Conservation (phyloP, 163 green algal genomes). For the Chlorella variabilis region DNA sequence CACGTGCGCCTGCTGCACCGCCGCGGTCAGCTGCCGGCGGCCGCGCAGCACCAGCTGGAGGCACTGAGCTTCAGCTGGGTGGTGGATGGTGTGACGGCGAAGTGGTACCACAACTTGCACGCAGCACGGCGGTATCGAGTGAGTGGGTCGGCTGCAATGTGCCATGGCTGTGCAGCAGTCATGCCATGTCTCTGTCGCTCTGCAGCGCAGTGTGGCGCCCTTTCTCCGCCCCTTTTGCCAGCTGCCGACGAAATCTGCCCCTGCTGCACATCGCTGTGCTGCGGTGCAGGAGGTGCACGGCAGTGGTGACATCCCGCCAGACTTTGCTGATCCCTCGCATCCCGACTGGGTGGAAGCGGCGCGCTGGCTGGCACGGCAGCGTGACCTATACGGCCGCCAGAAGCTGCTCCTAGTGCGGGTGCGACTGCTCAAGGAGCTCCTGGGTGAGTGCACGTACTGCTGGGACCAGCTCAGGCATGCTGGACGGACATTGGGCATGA, state of each 20-base stretch:
- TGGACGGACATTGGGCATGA: too few relatives aligned
- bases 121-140: conserved; percentile 41
- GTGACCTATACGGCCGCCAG: conserved; percentile 40
- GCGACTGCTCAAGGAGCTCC: conserved; percentile 39
- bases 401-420: conserved; percentile 44
- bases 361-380: conserved; percentile 41
- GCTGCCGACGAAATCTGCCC: not conserved
- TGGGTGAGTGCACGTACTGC: conserved; percentile 43
- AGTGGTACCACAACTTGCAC: conserved; percentile 54
- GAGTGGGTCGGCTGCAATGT: not conserved
- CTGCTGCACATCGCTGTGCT: not conserved
- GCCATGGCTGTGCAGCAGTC: not conserved
- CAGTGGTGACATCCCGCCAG: conserved; percentile 22
- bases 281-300: conserved; percentile 43
- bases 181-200: too few relatives aligned
- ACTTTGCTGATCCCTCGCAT: conserved; percentile 23
- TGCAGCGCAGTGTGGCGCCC: not conserved
- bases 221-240: too few relatives aligned
- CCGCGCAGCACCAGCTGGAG: conserved; percentile 16
- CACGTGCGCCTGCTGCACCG: not conserved
- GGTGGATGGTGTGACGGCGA: conserved; percentile 40
- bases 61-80: conserved; percentile 36
- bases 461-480: too few relatives aligned
- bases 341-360: conserved; percentile 39
- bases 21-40: not conserved